Percentiles rank a stretch among this genome's conserved stretches.
These are phyloP conservation scores for Dactylis glomerata DNA, from an alignment of 176 grass and related monocot genomes.

Conservation along the genomic window DNA sequence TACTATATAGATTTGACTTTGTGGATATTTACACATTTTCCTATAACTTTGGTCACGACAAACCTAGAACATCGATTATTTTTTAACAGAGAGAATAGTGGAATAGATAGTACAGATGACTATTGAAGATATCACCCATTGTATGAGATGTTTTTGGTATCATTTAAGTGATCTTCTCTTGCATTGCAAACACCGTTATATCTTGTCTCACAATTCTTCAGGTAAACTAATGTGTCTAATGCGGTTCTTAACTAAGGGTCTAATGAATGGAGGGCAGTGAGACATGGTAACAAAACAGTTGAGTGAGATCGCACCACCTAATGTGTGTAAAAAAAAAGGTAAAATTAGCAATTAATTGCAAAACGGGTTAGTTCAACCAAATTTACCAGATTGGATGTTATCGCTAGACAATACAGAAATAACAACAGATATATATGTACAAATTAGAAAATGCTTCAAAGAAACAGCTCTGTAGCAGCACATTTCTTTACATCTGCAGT, in stretches of 20 bases:
- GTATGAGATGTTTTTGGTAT: background rate
- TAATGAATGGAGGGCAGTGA: background rate
- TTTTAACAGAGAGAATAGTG: no score
- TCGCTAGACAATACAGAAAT: background rate
- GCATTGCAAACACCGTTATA: background rate
- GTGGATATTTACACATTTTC: no score
- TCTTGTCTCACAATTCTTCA: background rate
- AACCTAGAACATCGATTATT: no score
- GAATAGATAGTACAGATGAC: background rate
- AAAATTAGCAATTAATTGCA: background rate
- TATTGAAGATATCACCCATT: background rate
- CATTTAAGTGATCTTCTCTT: background rate
- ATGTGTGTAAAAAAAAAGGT: background rate
- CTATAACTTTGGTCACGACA: no score
- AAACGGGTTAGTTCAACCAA: slow-evolving; percentile 1
- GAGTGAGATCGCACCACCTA: background rate
- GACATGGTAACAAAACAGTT: background rate
- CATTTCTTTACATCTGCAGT: background rate
- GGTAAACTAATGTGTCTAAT: background rate
- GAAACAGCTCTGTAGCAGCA: background rate
- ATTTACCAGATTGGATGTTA: background rate
- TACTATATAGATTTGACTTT: no score
- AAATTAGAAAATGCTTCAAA: background rate
- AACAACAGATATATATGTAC: background rate
- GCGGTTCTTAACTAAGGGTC: background rate